A percentile compares a stretch with the other conserved stretches of the same genome.
Conservation (phyloP, 441 rosid genomes). For the Pelargonium citronellum region DNA sequence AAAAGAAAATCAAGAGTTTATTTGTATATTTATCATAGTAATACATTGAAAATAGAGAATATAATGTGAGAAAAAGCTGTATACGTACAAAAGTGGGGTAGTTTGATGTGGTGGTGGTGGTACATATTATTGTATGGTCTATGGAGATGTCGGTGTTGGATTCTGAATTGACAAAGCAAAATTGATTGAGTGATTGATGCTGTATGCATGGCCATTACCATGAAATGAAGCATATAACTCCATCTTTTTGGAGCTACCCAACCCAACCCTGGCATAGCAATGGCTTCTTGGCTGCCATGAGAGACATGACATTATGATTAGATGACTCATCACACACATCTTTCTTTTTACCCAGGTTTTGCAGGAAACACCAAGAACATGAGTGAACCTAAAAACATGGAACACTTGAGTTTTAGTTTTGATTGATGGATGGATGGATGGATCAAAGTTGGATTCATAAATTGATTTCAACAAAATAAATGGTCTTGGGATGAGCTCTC, state of each 20-base stretch:
- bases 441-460: background rate
- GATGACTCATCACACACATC: background rate
- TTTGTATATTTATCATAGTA: no score
- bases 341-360: background rate
- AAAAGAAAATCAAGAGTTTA: no score
- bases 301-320: no score
- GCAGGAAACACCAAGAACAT: background rate
- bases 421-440: background rate
- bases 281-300: no score
- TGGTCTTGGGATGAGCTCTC: slow-evolving; percentile 1
- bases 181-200: background rate
- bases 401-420: no score
- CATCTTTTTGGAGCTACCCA: slow-evolving; percentile 3
- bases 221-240: slow-evolving; percentile 15
- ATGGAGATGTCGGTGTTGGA: slow-evolving; percentile 5
- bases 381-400: no score
- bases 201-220: slow-evolving; percentile 3
- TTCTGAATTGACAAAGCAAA: slow-evolving; percentile 13
- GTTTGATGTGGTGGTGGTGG: background rate
- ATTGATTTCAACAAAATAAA: background rate
- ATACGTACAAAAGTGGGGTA: no score
- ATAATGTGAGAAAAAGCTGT: no score
- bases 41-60: no score
- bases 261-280: no score
- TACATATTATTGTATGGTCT: background rate